Conservation (phyloP, 2,329 filamentous ascomycete species). For the Geoglossum cookeanum region DNA sequence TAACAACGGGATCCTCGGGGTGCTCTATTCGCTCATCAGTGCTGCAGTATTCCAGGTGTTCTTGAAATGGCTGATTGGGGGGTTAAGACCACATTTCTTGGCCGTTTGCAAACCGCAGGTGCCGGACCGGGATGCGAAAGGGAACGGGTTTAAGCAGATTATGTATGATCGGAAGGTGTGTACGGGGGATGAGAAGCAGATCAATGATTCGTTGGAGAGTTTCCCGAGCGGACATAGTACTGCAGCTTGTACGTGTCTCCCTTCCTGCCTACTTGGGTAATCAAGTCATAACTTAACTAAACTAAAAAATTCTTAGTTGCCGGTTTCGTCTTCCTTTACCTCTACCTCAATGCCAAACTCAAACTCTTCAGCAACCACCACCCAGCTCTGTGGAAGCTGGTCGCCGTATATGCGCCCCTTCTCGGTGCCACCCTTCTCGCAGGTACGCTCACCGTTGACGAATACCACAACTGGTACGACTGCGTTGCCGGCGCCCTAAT, state of each 20-base stretch:
- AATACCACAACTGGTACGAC: constrained; percentile 1
- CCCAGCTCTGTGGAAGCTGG: constrained; percentile 2
- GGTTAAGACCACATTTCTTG: constrained; percentile 53
- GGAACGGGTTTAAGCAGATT: constrained; percentile 36
- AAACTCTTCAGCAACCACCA: constrained; percentile 2
- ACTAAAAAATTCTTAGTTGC: neutral
- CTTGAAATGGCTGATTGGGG: constrained; percentile 56
- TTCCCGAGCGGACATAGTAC: constrained; percentile 60
- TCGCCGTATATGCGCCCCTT: neutral
- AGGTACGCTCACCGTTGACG: neutral
- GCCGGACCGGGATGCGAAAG: constrained; percentile 22
- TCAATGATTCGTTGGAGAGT: constrained; percentile 50
- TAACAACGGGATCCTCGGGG: constrained; percentile 51
- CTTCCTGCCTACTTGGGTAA: neutral
- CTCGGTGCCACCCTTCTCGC: constrained; percentile 1
- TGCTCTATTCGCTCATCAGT: constrained; percentile 49
- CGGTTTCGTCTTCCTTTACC: neutral
- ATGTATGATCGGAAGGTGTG: constrained; percentile 55
- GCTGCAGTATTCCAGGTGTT: constrained; percentile 63
- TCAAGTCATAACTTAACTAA: neutral
- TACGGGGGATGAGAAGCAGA: constrained; percentile 42
- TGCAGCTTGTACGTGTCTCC: constrained; percentile 30
- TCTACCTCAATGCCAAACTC: constrained; percentile 5
- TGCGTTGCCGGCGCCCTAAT: constrained; percentile 1
- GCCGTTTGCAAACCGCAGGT: constrained; percentile 46